Percentiles rank a stretch among this genome's conserved stretches.
Evolutionary conservation across 768 basidiomycete species (phyloP).

Genomic region (Boletus tylopilopsis): DNA sequence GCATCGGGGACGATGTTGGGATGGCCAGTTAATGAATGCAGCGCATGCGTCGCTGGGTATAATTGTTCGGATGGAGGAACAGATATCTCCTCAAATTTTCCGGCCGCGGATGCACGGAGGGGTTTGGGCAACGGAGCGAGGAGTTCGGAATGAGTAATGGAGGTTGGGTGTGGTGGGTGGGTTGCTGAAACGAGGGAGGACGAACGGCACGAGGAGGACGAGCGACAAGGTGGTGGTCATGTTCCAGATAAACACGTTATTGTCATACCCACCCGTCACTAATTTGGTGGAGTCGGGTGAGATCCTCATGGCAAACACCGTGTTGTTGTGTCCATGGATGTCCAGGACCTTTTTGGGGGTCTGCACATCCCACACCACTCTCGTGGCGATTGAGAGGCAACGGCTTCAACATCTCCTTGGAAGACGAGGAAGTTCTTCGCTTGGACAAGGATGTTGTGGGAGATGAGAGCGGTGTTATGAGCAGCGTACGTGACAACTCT

Average conservation of each 20-base stretch:
- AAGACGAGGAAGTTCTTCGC: conserved; percentile 99
- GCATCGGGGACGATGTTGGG: too few species aligned
- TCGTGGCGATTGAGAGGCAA: conserved; percentile 90
- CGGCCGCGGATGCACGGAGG: too few species aligned
- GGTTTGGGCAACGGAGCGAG: too few species aligned
- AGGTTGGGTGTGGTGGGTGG: too few species aligned
- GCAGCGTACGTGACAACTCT: conserved; percentile 78
- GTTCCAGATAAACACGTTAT: neutral
- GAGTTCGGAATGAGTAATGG: too few species aligned
- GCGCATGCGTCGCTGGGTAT: too few species aligned
- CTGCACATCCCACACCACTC: conserved; percentile 37
- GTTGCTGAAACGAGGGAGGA: too few species aligned
- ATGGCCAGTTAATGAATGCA: too few species aligned
- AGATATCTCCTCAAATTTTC: too few species aligned
- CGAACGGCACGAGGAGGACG: too few species aligned
- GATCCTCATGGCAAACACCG: neutral
- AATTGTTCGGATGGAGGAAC: too few species aligned
- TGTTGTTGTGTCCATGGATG: neutral
- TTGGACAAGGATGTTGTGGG: conserved; percentile 95
- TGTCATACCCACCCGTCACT: neutral
- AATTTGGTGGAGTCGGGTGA: neutral
- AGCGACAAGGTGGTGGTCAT: too few species aligned
- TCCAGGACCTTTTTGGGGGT: neutral
- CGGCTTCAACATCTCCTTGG: conserved; percentile 98
- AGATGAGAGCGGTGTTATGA: conserved; percentile 84